Evolutionary conservation across 192 early-diverging fungal species (phyloP).

Genomic region (Glomus cerebriforme): DNA sequence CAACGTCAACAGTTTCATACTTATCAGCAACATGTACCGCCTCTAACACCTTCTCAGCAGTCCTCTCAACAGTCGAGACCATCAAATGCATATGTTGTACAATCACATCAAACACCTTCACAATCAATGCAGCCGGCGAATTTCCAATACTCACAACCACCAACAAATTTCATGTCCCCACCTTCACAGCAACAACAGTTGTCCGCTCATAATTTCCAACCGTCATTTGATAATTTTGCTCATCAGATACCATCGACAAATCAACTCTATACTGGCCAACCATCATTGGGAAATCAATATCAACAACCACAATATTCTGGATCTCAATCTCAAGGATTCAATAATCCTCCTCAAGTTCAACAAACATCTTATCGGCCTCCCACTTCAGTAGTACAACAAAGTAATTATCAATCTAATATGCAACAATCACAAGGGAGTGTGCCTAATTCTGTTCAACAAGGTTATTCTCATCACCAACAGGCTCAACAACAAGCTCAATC

Average conservation of each 20-base stretch:
- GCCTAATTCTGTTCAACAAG: no score
- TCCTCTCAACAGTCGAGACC: no score
- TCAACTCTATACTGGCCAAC: background rate
- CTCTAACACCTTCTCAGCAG: background rate
- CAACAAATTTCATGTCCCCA: no score
- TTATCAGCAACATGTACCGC: background rate
- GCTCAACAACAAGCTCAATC: background rate
- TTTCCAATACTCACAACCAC: background rate
- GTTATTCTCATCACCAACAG: background rate
- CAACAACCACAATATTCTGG: background rate
- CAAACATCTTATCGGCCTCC: background rate
- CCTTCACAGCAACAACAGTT: background rate
- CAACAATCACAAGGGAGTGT: background rate
- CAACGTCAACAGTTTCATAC: slow-evolving; percentile 1
- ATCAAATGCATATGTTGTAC: background rate
- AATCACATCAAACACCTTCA: background rate
- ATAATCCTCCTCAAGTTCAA: background rate
- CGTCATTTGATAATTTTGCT: background rate
- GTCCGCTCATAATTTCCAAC: background rate
- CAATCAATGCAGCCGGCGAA: background rate
- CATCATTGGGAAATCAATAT: background rate
- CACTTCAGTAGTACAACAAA: background rate
- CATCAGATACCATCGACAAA: background rate
- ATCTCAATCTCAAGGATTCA: background rate
- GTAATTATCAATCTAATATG: background rate